These are phyloP conservation scores for Suhomyces terraborum DNA, from an alignment of 1,139 yeast species.

Conservation along the genomic window DNA sequence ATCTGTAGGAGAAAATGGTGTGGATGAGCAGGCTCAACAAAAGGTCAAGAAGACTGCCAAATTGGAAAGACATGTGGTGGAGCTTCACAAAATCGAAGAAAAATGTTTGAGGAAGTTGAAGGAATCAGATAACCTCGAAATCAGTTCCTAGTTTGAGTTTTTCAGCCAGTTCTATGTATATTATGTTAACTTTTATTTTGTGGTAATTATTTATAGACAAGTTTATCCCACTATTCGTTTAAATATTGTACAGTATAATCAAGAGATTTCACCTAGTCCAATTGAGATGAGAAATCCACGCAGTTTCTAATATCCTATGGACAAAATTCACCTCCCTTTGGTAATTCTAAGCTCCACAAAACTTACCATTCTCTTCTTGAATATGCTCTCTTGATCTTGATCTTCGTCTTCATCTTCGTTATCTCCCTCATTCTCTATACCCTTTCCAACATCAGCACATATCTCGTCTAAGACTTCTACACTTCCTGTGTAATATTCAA, in stretches of 20 bases:
- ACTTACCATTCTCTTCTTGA: slow-evolving; percentile 56
- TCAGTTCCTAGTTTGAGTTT: neutral
- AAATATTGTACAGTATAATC: neutral
- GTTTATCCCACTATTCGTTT: no score
- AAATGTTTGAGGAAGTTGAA: slow-evolving; percentile 31
- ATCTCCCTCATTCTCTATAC: slow-evolving; percentile 35
- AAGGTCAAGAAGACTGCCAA: slow-evolving; percentile 36
- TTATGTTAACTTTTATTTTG: no score
- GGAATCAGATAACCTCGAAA: neutral
- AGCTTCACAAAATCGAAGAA: slow-evolving; percentile 44
- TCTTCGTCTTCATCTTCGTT: slow-evolving; percentile 28
- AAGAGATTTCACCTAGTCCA: no score
- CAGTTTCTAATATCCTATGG: neutral
- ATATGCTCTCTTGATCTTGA: slow-evolving; percentile 39
- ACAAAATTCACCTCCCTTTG: neutral
- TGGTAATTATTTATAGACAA: no score
- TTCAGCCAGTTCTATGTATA: neutral
- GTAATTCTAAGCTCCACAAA: slow-evolving; percentile 55
- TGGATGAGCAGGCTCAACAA: slow-evolving; percentile 12
- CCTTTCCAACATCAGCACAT: slow-evolving; percentile 28
- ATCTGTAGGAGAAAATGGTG: slow-evolving; percentile 26
- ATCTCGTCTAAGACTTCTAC: slow-evolving; percentile 68
- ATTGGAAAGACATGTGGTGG: slow-evolving; percentile 48
- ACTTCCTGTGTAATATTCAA: slow-evolving; percentile 59
- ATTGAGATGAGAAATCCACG: neutral